Base-by-base conservation (phyloP, 1,284 basidiomycete genomes). In the Malassezia psittaci region DNA sequence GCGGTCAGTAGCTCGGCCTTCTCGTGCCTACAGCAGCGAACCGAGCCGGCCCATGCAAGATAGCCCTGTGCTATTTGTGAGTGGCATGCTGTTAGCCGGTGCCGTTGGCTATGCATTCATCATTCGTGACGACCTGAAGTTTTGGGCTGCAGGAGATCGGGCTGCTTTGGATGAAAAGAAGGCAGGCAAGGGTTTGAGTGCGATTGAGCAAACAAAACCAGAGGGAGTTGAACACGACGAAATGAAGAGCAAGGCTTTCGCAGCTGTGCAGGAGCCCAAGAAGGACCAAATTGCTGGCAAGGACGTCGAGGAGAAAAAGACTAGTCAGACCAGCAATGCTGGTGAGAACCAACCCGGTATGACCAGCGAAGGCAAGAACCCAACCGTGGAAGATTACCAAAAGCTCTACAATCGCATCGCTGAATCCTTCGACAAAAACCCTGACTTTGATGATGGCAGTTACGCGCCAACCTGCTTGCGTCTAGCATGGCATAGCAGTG, bases 331-430 rank as follows among this genome's bases (percentile, higher is more conserved):
- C 9, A 21, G 39, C 39, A 21, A 16, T 10, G 13, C 10, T 2
- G 13, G 39, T 41, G 39, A 12, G 41, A 21, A 9, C 43, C 11
- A 45, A 9, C 7, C 21, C 15, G 44, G 12, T 21, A 46, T 34
- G 9, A 10, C 21, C 34, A 35, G 32, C 33, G 21, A 13, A 3
- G 33, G 37, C 33, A 35, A 35, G 32, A 5, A 11, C 1, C 45
- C 45, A 33, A 47, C 45, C 13, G 12, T 38, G 58, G 60, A 50
- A 34, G 68, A 72, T 59, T 72, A 72, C 58, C 68, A 72, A 59
- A 54, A 62, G 29, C 69, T 73, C 50, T 73, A 73, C 67, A 72
- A 73, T 44, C 67, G 62, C 21, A 70, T 73, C 51, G 69, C 70
- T 33, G 57, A 65, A 33, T 39, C 52, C 42, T 61, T 73, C 48